Evolutionary conservation across 2,329 filamentous ascomycete species (phyloP), one percentile per base, ranked within the genome.

Genomic region (Elsinoe perseae): DNA sequence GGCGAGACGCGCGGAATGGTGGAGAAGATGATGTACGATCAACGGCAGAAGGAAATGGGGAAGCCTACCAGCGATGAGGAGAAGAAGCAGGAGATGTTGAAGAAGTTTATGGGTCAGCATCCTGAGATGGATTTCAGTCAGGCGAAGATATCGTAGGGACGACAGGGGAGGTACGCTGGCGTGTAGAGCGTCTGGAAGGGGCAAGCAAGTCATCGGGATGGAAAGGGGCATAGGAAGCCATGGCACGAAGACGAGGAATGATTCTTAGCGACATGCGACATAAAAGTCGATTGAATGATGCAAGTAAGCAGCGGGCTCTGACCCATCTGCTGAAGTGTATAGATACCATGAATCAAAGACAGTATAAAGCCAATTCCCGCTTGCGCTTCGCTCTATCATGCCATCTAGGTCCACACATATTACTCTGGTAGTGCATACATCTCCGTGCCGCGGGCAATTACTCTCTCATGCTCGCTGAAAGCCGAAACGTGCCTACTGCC

Each of bases 21-120:
- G 43, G 93, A 98, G 83, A 98, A 98, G 82, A 98, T 98, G 93
- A 98, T 98, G 93, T 98, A 81, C 67, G 93, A 98, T 76, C 93
- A 98, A 79, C 80, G 87, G 63, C 91, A 97, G 77, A 98, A 98
- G 82, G 91, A 97, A 77, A 77, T 81, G 72, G 93, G 93, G 3
- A 80, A 86, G 72, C 89, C 90, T 46, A 90, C 86, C 10, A 95
- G 89, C 62, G 93, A 97, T 63, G 93, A 98, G 77, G 85, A 95
- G 80, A 89, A 91, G 79, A 97, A 97, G 81, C 74, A 84, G 68
- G 92, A 98, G 56, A 85, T 98, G 65, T 75, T 98, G 69, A 59
- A 59, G 63, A 89, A 95, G 76, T 97, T 98, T 75, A 86, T 96
- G 81, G 77, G 76, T 52, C 83, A 95, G 66, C 83, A 86, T 72